Conservation (phyloP, 331 rosid genomes). For the Phaseolus coccineus region DNA sequence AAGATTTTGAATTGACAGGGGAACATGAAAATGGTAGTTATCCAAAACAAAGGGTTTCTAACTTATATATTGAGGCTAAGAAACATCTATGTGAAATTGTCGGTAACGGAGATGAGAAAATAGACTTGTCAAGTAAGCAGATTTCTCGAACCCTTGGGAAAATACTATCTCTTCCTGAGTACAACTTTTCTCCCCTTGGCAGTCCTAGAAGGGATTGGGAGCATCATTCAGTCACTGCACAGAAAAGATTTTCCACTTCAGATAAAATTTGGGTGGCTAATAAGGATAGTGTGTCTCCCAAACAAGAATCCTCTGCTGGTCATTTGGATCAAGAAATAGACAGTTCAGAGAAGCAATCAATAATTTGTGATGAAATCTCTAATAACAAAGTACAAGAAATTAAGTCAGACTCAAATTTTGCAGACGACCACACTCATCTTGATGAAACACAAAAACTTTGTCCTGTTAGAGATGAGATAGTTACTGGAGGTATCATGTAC, state of each 20-base stretch:
- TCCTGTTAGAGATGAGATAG: conserved; percentile 51
- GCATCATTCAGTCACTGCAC: conserved; percentile 66
- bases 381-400: conserved; percentile 51
- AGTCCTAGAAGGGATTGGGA: conserved; percentile 87
- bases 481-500: conserved; percentile 65
- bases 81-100: conserved; percentile 80
- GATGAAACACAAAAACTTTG: conserved; percentile 48
- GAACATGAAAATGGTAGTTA: conserved; percentile 57
- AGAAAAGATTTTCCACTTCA: conserved; percentile 59
- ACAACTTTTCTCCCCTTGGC: conserved; percentile 69
- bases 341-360: conserved; percentile 48
- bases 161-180: conserved; percentile 91
- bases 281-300: conserved; percentile 50
- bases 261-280: conserved; percentile 51
- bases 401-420: conserved; percentile 42
- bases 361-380: conserved; percentile 49
- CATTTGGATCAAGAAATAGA: conserved; percentile 53
- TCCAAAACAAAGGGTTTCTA: conserved; percentile 60
- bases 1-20: conserved; percentile 53
- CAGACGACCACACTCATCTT: conserved; percentile 42
- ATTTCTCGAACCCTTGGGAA: conserved; percentile 80
- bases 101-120: conserved; percentile 68
- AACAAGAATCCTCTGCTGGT: conserved; percentile 43
- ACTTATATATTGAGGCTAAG: conserved; percentile 81
- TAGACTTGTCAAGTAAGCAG: conserved; percentile 61